Base-by-base conservation (phyloP, 2,329 filamentous ascomycete genomes). In the Endocalyx cinctus region DNA sequence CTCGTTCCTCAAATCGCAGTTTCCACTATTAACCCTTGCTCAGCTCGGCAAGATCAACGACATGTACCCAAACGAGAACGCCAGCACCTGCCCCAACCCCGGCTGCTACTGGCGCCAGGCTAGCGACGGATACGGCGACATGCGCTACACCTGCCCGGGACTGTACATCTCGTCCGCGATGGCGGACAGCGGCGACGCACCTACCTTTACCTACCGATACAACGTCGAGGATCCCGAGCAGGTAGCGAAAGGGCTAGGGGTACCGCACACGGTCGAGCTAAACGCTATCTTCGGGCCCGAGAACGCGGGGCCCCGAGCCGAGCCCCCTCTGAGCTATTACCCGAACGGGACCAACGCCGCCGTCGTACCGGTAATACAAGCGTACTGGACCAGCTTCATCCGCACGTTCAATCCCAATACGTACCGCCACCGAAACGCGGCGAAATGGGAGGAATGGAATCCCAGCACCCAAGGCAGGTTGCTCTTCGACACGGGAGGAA, bases 341-440 rank as follows among this genome's bases (percentile, higher is more conserved):
- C 51, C 61, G 0, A 65, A 63, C 4, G 63, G 62, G 11, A 57
- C 59, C 11, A 87, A 87, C 43, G 69, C 62, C 2, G 51, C 52
- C 0, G 76, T 83, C 5, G 67, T 83, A 1, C 66, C 73, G 0
- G 59, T 82, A 0, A 71, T 84, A 17, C 80, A 86, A 49, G 71
- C 67, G 0, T 89, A 87, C 56, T 88, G 82, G 82, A 75, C 78
- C 2, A 84, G 78, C 43, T 89, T 89, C 51, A 77, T 89, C 39
- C 62, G 73, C 17, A 67, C 66, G 1, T 68, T 77, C 23, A 66
- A 89, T 53, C 84, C 84, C 0, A 89, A 88, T 12, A 38, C 25
- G 31, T 39, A 51, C 31, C 42, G 44, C 4, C 26, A 46, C 6
- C 34, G 43, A 7, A 45, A 34, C 5, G 39, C 53, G 6, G 49